These are phyloP conservation scores for Saccharomycopsis guyanensis DNA, from an alignment of 805 yeast genomes.

Conservation along the genomic window DNA sequence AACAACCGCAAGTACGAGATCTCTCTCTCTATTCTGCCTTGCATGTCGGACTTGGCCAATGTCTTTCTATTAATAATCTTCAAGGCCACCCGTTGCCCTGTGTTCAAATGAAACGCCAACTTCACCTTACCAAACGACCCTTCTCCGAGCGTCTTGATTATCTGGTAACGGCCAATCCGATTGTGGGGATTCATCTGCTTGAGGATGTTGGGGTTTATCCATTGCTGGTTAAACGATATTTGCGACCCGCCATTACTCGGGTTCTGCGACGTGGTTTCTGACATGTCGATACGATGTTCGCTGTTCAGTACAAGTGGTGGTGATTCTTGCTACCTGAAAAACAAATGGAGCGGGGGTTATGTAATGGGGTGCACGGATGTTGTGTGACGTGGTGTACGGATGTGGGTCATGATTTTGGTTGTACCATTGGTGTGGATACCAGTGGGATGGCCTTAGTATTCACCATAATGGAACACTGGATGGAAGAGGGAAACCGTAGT, in stretches of 20 bases:
- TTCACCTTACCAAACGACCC: slow-evolving; percentile 97
- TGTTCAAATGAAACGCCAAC: slow-evolving; percentile 79
- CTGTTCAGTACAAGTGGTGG: no score
- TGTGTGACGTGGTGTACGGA: no score
- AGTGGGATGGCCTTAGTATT: no score
- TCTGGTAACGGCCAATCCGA: slow-evolving; percentile 85
- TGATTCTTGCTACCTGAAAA: no score
- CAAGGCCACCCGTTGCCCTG: slow-evolving; percentile 88
- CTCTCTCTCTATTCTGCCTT: slow-evolving; percentile 91
- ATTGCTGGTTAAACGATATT: slow-evolving; percentile 15
- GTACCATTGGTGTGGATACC: no score
- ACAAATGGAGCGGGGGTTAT: neutral
- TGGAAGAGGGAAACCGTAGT: no score
- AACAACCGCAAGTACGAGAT: slow-evolving; percentile 80
- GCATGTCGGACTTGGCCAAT: slow-evolving; percentile 92
- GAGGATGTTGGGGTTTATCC: slow-evolving; percentile 19
- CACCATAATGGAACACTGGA: no score
- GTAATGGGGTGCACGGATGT: no score
- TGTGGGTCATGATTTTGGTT: no score
- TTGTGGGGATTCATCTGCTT: slow-evolving; percentile 20
- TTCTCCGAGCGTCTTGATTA: slow-evolving; percentile 87
- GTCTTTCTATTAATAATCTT: slow-evolving; percentile 91
- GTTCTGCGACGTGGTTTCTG: neutral
- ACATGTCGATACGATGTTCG: no score
- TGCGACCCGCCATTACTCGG: neutral